These are phyloP conservation scores for Diaporthe humulicola DNA, from an alignment of 2,329 filamentous ascomycete species.

Conservation along the genomic window DNA sequence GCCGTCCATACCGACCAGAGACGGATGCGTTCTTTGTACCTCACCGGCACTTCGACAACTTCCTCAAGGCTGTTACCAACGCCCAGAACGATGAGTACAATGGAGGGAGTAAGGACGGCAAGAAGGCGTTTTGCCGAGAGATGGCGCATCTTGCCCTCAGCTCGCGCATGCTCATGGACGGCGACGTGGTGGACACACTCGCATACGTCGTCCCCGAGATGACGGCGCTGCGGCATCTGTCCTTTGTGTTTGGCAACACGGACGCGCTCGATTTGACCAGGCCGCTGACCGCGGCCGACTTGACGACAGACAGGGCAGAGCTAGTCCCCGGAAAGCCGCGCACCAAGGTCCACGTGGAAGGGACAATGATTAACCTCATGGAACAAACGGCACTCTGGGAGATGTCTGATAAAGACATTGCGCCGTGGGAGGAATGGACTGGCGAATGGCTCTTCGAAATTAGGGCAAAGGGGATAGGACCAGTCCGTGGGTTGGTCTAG, in stretches of 20 bases:
- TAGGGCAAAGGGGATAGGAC: background rate
- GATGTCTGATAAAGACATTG: background rate
- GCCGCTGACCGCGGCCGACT: background rate
- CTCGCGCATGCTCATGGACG: background rate
- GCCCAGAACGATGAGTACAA: background rate
- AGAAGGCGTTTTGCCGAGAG: background rate
- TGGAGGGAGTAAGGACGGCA: background rate
- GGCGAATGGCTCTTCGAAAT: conserved; percentile 16
- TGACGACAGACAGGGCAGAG: background rate
- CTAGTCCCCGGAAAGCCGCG: background rate
- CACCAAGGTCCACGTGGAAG: conserved; percentile 5
- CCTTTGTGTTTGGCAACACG: conserved; percentile 9
- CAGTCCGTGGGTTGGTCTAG: background rate
- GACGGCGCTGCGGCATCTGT: conserved; percentile 1
- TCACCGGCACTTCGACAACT: background rate
- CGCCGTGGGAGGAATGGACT: background rate
- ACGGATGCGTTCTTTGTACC: conserved; percentile 19
- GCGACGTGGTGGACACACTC: background rate
- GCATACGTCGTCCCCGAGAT: background rate
- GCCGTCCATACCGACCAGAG: conserved; percentile 15
- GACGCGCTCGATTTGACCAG: background rate
- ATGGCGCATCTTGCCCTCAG: background rate
- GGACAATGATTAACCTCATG: background rate
- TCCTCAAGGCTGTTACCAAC: background rate
- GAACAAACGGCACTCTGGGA: background rate